These are phyloP conservation scores for Fusarium tricinctum DNA, from an alignment of 2,329 filamentous ascomycete genomes.

Conservation along the genomic window DNA sequence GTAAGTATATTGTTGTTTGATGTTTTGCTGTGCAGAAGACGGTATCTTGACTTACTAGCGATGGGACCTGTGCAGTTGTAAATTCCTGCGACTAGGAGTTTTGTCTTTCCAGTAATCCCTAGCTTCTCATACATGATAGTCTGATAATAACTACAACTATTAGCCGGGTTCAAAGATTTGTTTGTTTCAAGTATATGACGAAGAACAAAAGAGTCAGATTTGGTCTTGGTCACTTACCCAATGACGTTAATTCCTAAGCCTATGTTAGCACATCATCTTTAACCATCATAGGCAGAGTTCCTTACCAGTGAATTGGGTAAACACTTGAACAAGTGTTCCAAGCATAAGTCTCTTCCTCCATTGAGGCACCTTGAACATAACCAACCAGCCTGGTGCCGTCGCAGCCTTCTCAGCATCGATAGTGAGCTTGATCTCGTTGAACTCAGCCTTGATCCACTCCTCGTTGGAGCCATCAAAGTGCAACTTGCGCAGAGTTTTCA, in stretches of 20 bases:
- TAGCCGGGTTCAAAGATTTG: not conserved
- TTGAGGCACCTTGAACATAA: slow-evolving; percentile 68
- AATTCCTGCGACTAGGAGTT: slow-evolving; percentile 69
- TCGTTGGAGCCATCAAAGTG: slow-evolving; percentile 67
- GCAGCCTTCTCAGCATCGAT: slow-evolving; percentile 57
- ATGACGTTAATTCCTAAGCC: slow-evolving; percentile 64
- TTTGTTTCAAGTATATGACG: not conserved
- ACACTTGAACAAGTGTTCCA: slow-evolving; percentile 70
- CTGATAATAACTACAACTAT: slow-evolving; percentile 58
- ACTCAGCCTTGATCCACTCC: slow-evolving; percentile 68
- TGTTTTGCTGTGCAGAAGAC: too few relatives aligned
- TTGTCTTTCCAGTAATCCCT: slow-evolving; percentile 63
- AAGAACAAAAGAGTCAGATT: too few relatives aligned
- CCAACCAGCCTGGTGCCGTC: slow-evolving; percentile 60
- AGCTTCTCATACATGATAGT: slow-evolving; percentile 67
- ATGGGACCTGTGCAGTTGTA: slow-evolving; percentile 72
- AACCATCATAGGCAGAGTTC: not conserved
- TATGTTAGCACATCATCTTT: not conserved
- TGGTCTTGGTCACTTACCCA: slow-evolving; percentile 45
- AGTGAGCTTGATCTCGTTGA: slow-evolving; percentile 68
- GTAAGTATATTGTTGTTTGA: not conserved
- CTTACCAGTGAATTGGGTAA: slow-evolving; percentile 65
- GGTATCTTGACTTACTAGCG: slow-evolving; percentile 52
- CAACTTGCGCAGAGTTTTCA: slow-evolving; percentile 59
- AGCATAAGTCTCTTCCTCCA: slow-evolving; percentile 71